Evolutionary conservation across 2,329 filamentous ascomycete species (phyloP).

Genomic region (Pestalotiopsis sp.): DNA sequence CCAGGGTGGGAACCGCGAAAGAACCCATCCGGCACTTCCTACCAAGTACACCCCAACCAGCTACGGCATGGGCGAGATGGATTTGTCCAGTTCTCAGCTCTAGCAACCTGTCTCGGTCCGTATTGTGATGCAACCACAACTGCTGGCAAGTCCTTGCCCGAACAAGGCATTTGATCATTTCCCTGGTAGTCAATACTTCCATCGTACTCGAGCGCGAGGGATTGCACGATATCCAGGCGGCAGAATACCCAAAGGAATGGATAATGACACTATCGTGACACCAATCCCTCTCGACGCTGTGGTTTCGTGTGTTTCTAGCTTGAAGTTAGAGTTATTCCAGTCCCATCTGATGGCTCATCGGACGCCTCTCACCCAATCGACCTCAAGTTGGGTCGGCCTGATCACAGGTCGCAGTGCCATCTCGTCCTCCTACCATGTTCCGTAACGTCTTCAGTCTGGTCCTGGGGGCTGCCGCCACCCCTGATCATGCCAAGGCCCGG

Average conservation of each 20-base stretch:
- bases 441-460: slow-evolving; percentile 11
- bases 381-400: not conserved
- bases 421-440: slow-evolving; percentile 9
- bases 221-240: not conserved
- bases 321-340: not conserved
- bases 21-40: not conserved
- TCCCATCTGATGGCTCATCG: slow-evolving; percentile 5
- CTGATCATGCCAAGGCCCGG: slow-evolving; percentile 8
- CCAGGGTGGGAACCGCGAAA: not conserved
- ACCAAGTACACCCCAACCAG: not conserved
- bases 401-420: slow-evolving; percentile 10
- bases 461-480: not conserved
- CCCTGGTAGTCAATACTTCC: not conserved
- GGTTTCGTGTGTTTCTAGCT: not conserved
- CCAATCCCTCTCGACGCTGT: not conserved
- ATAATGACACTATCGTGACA: not conserved
- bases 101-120: not conserved
- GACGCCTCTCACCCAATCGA: not conserved
- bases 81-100: not conserved
- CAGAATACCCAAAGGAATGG: not conserved
- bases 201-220: not conserved
- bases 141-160: not conserved
- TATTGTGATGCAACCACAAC: not conserved
- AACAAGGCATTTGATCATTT: not conserved
- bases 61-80: not conserved